Percentiles rank a stretch among this genome's conserved stretches.
phyloP scores from a whole-genome alignment of 495 filamentous ascomycete genomes.

The Hypoxylon subgilvum region DNA sequence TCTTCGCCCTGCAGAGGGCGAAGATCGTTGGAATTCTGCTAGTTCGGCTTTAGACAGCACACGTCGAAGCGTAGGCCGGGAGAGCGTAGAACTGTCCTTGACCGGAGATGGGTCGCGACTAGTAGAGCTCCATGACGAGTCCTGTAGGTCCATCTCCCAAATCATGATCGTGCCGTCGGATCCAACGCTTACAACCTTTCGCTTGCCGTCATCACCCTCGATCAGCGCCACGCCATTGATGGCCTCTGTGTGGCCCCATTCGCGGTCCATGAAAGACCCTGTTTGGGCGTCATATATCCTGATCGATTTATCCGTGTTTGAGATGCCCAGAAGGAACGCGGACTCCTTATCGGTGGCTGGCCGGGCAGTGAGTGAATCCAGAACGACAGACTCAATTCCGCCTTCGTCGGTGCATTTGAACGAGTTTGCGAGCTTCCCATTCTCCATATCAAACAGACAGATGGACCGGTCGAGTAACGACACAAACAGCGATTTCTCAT shows the following conservation, averaged over 20 bases:
- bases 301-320: conserved; percentile 93
- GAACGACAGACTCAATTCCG: conserved; percentile 77
- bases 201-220: conserved; percentile 58
- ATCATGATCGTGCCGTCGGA: conserved; percentile 87
- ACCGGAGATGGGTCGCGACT: conserved; percentile 55
- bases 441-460: conserved; percentile 73
- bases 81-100: conserved; percentile 57
- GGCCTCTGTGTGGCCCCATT: conserved; percentile 93
- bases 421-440: conserved; percentile 69
- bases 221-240: conserved; percentile 82
- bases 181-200: conserved; percentile 73
- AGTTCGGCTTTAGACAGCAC: conserved; percentile 79
- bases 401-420: conserved; percentile 85
- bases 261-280: conserved; percentile 78
- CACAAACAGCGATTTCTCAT: conserved; percentile 68
- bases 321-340: conserved; percentile 76
- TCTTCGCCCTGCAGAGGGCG: conserved; percentile 62
- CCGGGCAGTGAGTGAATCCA: conserved; percentile 73
- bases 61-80: conserved; percentile 70
- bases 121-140: conserved; percentile 40
- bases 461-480: conserved; percentile 85
- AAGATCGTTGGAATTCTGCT: conserved; percentile 72
- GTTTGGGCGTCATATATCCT: conserved; percentile 80
- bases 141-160: conserved; percentile 66
- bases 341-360: conserved; percentile 46